Evolutionary conservation across 1,284 basidiomycete genomes (phyloP).

Genomic region (Naganishia liquefaciens): DNA sequence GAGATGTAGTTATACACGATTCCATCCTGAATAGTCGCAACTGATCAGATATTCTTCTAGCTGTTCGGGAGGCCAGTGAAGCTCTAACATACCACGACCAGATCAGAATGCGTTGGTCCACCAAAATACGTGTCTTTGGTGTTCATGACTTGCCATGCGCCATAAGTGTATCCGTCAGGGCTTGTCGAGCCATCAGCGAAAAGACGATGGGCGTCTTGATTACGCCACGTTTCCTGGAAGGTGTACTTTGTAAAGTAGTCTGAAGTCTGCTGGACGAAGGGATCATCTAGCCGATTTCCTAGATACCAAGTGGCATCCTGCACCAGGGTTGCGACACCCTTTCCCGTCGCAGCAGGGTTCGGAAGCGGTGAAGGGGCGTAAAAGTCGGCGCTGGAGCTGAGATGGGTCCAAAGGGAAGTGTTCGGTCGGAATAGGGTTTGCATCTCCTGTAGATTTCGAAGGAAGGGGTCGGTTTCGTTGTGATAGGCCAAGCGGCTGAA

Average conservation of each 20-base stretch:
- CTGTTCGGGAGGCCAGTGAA: neutral
- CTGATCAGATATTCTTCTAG: neutral
- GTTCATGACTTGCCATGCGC: constrained; percentile 46
- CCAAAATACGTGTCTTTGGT: constrained; percentile 44
- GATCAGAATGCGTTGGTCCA: constrained; percentile 41
- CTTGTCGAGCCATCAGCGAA: constrained; percentile 42
- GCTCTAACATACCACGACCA: constrained; percentile 36
- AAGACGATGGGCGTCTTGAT: constrained; percentile 42
- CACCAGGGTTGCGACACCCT: constrained; percentile 35
- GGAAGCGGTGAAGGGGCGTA: constrained; percentile 39
- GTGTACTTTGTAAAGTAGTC: constrained; percentile 48
- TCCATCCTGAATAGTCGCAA: constrained; percentile 33
- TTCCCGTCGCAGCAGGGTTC: constrained; percentile 28
- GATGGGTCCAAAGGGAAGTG: constrained; percentile 39
- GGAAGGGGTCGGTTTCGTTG: constrained; percentile 33
- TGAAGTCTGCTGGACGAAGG: constrained; percentile 35
- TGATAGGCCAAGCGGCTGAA: constrained; percentile 40
- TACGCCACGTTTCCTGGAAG: constrained; percentile 37
- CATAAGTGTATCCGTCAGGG: constrained; percentile 38
- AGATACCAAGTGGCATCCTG: constrained; percentile 49
- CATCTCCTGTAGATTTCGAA: constrained; percentile 39
- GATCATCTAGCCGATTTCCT: constrained; percentile 30
- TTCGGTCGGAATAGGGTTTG: constrained; percentile 37
- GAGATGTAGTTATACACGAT: constrained; percentile 44
- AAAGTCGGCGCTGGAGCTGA: constrained; percentile 38